phyloP scores from a whole-genome alignment of 768 basidiomycete species.

The Mycena metata region DNA sequence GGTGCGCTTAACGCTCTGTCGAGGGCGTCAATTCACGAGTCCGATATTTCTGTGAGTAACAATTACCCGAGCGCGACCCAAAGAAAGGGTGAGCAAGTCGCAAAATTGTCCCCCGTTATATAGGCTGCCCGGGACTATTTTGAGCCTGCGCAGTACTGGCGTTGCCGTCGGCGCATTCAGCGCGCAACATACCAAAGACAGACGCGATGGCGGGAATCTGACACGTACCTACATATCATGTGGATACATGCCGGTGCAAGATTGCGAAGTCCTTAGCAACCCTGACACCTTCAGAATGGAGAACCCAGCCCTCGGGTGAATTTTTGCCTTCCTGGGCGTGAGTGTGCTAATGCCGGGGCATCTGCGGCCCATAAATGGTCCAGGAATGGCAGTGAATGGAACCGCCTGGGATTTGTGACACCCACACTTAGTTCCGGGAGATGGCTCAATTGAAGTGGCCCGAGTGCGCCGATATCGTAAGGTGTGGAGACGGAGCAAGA shows the following conservation, averaged over 20 bases:
- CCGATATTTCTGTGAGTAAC: no score
- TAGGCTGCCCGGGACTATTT: no score
- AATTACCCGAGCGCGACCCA: no score
- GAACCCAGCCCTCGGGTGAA: neutral
- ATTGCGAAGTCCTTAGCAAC: neutral
- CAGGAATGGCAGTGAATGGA: neutral
- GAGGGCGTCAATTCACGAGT: no score
- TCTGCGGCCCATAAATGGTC: neutral
- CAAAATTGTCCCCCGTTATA: no score
- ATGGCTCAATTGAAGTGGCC: neutral
- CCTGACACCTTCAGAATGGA: slow-evolving; percentile 1
- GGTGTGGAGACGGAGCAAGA: no score
- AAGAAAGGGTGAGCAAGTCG: no score
- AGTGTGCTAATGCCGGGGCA: neutral
- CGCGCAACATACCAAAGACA: neutral
- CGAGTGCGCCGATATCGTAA: no score
- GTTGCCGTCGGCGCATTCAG: no score
- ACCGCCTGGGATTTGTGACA: neutral
- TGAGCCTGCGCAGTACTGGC: neutral
- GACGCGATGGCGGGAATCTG: neutral
- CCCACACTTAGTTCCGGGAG: neutral
- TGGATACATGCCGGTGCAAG: slow-evolving; percentile 1
- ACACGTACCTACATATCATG: neutral
- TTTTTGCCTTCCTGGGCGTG: slow-evolving; percentile 1
- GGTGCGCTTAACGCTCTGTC: no score